Conservation (phyloP, 2,329 filamentous ascomycete species). For the Exophiala sideris region DNA sequence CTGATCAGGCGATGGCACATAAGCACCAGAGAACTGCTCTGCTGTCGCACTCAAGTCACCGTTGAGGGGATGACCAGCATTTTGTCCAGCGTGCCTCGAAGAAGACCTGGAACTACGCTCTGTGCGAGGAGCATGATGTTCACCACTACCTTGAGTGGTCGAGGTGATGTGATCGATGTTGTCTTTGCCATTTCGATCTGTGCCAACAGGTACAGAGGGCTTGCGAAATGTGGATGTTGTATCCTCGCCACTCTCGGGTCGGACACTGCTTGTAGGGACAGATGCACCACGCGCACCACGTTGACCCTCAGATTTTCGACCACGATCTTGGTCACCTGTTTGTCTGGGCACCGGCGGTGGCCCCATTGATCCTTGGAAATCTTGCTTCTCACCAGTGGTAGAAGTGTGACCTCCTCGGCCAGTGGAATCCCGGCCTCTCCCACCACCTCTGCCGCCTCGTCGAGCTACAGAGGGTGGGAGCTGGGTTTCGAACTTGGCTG, state of each 20-base stretch:
- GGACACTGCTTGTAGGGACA: conserved; percentile 37
- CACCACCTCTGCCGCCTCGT: conserved; percentile 54
- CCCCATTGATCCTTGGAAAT: conserved; percentile 24
- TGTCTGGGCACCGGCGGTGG: conserved; percentile 28
- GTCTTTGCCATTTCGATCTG: conserved; percentile 6
- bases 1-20: conserved; percentile 12
- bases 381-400: conserved; percentile 35
- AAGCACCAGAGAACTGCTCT: conserved; percentile 12
- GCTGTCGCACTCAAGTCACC: conserved; percentile 8
- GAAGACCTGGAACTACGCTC: conserved; percentile 25
- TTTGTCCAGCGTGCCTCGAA: conserved; percentile 22
- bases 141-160: conserved; percentile 1
- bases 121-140: conserved; percentile 8
- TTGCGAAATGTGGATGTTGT: conserved; percentile 33
- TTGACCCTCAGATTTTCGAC: conserved; percentile 24
- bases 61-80: conserved; percentile 1
- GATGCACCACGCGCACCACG: conserved; percentile 39
- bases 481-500: conserved; percentile 81
- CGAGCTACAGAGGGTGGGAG: conserved; percentile 49
- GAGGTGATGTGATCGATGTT: not conserved
- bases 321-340: conserved; percentile 27
- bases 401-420: conserved; percentile 44
- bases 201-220: conserved; percentile 30
- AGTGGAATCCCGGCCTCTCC: conserved; percentile 52
- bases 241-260: conserved; percentile 36